Evolutionary conservation across 208 protist genomes (phyloP), one percentile per base, ranked within the genome.

Genomic region (Leishmania guyanensis): DNA sequence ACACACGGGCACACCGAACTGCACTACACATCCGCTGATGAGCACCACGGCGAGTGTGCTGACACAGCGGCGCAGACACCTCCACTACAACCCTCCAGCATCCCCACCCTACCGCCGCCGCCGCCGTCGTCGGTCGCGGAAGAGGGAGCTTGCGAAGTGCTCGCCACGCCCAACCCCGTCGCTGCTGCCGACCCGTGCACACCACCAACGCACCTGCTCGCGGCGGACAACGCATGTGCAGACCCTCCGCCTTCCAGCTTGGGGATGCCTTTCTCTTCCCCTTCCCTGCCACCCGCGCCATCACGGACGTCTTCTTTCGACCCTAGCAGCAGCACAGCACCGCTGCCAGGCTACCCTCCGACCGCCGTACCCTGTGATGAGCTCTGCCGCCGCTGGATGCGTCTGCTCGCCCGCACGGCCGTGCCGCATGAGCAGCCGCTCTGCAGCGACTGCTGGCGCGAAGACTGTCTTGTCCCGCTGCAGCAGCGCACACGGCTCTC

Each of bases 341-440:
- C 69, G 8, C 69, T 46, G 20, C 43, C 46, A 26, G 26, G n/a
- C 46, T 43, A 73, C 22, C 46, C 48, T 17, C 43, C n/a, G 6
- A 33, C 5, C 46, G 1, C 33, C 29, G 14, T 76, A 33, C 33
- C 77, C 2, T 79, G 81, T 60, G 78, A 79, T 48, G 82, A 82
- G 36, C 43, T 51, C 53, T 86, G 58, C 50, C 82, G 82, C 0
- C 74, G 72, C 9, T 86, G 82, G 82, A 82, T 86, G 82, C 82
- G 82, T 20, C 72, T 82, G 3, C 36, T 86, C 16, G 73, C 66
- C 22, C 80, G 26, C 69, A 70, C 76, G 5, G 58, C 77, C 1
- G 53, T 69, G 48, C 22, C 77, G 48, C 66, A 68, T n/a, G 78
- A 80, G 43, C 82, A 82, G 58, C 82, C 82, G 9, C 65, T 86